Conservation (phyloP, 2,329 filamentous ascomycete genomes). For the Fusarium agapanthi region DNA sequence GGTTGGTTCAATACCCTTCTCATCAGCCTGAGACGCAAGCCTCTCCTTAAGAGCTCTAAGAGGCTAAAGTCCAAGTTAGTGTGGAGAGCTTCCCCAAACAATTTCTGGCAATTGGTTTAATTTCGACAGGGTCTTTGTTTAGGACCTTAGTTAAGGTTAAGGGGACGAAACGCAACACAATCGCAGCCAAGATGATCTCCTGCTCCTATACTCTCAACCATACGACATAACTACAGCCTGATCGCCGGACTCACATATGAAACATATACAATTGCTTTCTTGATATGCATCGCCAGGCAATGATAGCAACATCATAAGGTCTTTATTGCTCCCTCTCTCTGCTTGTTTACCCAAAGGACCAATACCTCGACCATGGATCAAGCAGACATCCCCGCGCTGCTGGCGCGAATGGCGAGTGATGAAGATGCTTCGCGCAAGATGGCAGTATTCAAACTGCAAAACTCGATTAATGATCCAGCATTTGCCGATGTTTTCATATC, state of each 20-base stretch:
- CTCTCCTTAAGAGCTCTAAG: constrained; percentile 20
- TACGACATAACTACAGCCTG: background rate
- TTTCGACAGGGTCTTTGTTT: constrained; percentile 27
- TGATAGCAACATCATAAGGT: constrained; percentile 26
- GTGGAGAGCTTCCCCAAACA: constrained; percentile 31
- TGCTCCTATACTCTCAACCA: constrained; percentile 23
- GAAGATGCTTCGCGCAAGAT: constrained; percentile 96
- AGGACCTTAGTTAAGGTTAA: background rate
- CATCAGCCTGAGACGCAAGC: constrained; percentile 19
- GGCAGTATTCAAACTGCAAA: constrained; percentile 98
- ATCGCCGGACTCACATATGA: background rate
- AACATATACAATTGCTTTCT: background rate
- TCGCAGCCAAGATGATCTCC: constrained; percentile 1
- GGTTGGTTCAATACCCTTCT: background rate
- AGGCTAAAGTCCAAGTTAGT: constrained; percentile 7
- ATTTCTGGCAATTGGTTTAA: constrained; percentile 32
- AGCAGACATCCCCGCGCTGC: constrained; percentile 71
- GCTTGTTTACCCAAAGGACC: background rate
- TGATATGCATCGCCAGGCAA: constrained; percentile 13
- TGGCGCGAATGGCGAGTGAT: constrained; percentile 71
- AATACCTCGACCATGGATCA: constrained; percentile 61
- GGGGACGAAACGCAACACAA: constrained; percentile 8
- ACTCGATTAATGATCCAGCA: constrained; percentile 91
- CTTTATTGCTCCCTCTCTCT: background rate
- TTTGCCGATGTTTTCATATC: constrained; percentile 97